Percentiles rank a stretch among this genome's conserved stretches.
Conservation (phyloP, 345 rosid species). For the Clausena lansium region DNA sequence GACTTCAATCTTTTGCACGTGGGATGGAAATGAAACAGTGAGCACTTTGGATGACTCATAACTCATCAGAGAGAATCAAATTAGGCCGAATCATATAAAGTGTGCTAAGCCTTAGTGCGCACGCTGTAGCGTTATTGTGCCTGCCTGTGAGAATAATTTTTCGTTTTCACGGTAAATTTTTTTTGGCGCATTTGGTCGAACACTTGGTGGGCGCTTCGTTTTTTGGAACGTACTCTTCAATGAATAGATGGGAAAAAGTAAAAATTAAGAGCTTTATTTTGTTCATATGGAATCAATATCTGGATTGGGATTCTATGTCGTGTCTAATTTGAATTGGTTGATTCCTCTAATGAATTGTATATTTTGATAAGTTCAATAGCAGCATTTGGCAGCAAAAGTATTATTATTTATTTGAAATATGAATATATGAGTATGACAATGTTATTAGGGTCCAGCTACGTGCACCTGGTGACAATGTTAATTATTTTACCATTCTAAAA, state of each 20-base stretch:
- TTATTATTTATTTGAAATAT: background rate
- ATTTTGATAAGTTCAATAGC: background rate
- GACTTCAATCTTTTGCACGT: background rate
- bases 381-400: too few species aligned
- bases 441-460: too few species aligned
- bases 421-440: too few species aligned
- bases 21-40: background rate
- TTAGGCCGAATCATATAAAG: background rate
- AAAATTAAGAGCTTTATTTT: background rate
- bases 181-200: background rate
- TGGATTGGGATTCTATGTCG: background rate
- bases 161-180: background rate
- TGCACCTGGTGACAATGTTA: rapidly evolving
- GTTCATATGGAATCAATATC: background rate
- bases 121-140: background rate
- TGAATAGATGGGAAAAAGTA: rapidly evolving
- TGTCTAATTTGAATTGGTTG: background rate
- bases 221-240: background rate
- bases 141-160: background rate
- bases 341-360: background rate
- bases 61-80: background rate
- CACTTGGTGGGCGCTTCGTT: background rate
- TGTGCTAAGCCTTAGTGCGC: background rate
- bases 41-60: background rate
- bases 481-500: too few species aligned